Percentiles rank a stretch among this genome's conserved stretches.
phyloP scores from a whole-genome alignment of 768 basidiomycete genomes.

The Leccinellum luteum region DNA sequence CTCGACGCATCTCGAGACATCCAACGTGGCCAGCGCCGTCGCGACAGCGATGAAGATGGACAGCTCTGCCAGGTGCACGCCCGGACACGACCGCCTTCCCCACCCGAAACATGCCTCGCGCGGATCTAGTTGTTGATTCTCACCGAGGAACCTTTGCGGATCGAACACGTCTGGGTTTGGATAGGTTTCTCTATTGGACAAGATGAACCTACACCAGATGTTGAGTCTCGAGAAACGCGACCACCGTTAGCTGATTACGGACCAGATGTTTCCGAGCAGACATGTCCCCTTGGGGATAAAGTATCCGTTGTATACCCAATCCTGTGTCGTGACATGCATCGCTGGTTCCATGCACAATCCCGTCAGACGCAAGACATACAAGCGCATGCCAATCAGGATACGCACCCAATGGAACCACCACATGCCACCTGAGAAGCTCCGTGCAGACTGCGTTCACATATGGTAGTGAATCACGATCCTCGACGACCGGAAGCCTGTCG shows the following conservation, averaged over 20 bases:
- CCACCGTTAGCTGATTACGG: not conserved
- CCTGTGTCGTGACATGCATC: slow-evolving; percentile 10
- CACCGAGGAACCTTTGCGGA: slow-evolving; percentile 10
- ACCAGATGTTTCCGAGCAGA: slow-evolving; percentile 12
- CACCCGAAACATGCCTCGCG: slow-evolving; percentile 13
- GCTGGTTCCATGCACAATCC: not conserved
- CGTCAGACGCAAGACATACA: not conserved
- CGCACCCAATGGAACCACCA: slow-evolving; percentile 1
- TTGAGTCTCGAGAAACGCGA: not conserved
- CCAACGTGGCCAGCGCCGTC: slow-evolving; percentile 4
- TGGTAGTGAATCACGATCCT: slow-evolving; percentile 12
- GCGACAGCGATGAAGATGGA: slow-evolving; percentile 8
- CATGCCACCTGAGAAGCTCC: slow-evolving; percentile 13
- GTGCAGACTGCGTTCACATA: slow-evolving; percentile 18
- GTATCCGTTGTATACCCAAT: slow-evolving; percentile 18
- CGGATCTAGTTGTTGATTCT: slow-evolving; percentile 3
- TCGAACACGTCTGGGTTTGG: slow-evolving; percentile 9
- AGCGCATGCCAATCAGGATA: too few species aligned
- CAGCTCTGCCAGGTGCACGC: slow-evolving; percentile 3
- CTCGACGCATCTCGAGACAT: slow-evolving; percentile 5
- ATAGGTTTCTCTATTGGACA: slow-evolving; percentile 2
- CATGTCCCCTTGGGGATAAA: slow-evolving; percentile 18
- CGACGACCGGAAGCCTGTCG: slow-evolving; percentile 10
- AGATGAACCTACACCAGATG: slow-evolving; percentile 3
- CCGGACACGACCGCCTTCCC: slow-evolving; percentile 8